Conservation (phyloP, 2,329 filamentous ascomycete species). For the Dactylellina cionopaga region DNA sequence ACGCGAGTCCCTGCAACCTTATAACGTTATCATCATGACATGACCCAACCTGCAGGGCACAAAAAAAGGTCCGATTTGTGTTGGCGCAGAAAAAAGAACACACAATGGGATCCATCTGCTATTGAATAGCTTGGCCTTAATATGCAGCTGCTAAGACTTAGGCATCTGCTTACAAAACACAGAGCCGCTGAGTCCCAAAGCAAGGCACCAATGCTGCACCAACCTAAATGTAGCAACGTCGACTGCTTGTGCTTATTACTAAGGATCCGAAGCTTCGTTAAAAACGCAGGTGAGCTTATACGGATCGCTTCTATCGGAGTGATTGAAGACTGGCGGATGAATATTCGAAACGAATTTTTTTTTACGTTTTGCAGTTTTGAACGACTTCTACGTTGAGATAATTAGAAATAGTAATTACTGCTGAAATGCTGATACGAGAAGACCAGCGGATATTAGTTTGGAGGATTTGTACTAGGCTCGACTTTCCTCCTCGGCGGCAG, state of each 20-base stretch:
- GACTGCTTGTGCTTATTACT: not conserved
- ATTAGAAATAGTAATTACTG: not conserved
- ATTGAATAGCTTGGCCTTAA: slow-evolving; percentile 39
- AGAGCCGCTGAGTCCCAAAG: slow-evolving; percentile 11
- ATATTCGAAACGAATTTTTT: not conserved
- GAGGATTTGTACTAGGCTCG: not conserved
- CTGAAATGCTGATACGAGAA: not conserved
- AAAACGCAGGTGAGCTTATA: not conserved
- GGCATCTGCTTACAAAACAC: slow-evolving; percentile 37
- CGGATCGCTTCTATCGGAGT: not conserved
- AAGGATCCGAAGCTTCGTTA: slow-evolving; percentile 14
- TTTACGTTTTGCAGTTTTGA: not conserved
- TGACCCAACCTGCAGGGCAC: not conserved
- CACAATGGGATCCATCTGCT: not conserved
- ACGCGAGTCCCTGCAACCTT: slow-evolving; percentile 31
- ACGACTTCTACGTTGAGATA: not conserved
- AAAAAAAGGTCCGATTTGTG: slow-evolving; percentile 26
- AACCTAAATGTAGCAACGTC: slow-evolving; percentile 23
- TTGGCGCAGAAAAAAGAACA: slow-evolving; percentile 29
- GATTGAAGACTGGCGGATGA: not conserved
- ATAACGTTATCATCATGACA: slow-evolving; percentile 46
- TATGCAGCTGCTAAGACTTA: slow-evolving; percentile 18
- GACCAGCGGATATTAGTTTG: not conserved
- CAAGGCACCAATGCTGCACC: slow-evolving; percentile 25
- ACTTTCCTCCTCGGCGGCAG: not conserved